Evolutionary conservation across 2,329 filamentous ascomycete species (phyloP), one percentile per base, ranked within the genome.

Genomic region (Dactylonectria estremocensis): DNA sequence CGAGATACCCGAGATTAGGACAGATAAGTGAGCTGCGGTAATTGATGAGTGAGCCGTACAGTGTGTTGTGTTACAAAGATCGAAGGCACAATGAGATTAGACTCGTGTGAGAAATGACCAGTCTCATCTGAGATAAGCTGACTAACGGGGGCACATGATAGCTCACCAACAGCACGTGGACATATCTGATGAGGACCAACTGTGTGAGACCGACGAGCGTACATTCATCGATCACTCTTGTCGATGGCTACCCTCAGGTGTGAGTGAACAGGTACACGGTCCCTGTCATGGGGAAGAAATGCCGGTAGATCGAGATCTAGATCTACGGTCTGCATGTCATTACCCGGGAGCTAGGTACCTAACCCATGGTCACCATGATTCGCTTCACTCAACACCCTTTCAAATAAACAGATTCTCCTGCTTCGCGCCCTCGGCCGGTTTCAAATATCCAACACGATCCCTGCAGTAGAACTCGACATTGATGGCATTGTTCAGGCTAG

Each of bases 391-490:
- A 2, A 28, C 4, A 18, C 3, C 40, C 14, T 7, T 5, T 35
- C n/a, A 53, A 22, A 53, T 35, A 10, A 53, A 53, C 16, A 35
- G 28, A 7, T 31, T 28, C n/a, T 85, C 83, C 79, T 88, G 86
- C 73, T 84, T 85, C 4, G 85, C 86, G 3, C 82, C 86, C 55
- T 83, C 79, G 2, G 83, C 70, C 10, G 77, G 74, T 57, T 73
- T 73, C 13, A 85, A 74, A 68, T 87, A 89, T 3, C 72, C 70
- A 22, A 86, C 79, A 3, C 87, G 80, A 63, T 87, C 84, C 73
- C 85, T 85, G 43, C 78, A 81, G 69, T 89, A 89, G 57, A 88
- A 86, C 77, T 89, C 87, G 11, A 87, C 80, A 9, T 76, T 81
- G 37, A 88, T 76, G 68, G 82, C 83, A 67, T 81, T 77, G 2